Percentiles rank a stretch among this genome's conserved stretches.
Evolutionary conservation across 257 asterid genomes (phyloP).

Genomic region (Capsicum rhomboideum): DNA sequence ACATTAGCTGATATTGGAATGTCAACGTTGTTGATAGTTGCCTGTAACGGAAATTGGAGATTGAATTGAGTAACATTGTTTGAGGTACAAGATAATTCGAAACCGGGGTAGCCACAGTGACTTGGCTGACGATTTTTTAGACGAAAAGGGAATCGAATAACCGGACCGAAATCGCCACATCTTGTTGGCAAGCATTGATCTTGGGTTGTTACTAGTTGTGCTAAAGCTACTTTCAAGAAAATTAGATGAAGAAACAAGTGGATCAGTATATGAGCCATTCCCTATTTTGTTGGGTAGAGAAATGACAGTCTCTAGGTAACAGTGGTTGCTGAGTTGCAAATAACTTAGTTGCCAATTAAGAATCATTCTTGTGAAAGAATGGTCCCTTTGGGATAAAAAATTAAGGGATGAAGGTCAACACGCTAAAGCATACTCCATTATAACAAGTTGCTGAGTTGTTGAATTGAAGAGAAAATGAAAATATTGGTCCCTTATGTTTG

Average conservation of each 20-base stretch:
- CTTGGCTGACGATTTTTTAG: slow-evolving; percentile 6
- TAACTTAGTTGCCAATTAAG: background rate
- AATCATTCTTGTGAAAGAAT: background rate
- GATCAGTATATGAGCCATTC: background rate
- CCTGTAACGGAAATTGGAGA: slow-evolving; percentile 15
- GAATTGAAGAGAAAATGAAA: background rate
- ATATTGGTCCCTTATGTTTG: background rate
- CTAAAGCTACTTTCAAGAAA: background rate
- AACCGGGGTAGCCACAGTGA: slow-evolving; percentile 22
- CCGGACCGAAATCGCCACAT: slow-evolving; percentile 42
- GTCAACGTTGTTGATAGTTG: slow-evolving; percentile 4
- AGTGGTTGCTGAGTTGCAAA: background rate
- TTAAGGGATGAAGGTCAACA: background rate
- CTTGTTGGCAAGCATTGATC: slow-evolving; percentile 49
- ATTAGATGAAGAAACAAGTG: background rate
- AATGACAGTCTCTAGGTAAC: background rate
- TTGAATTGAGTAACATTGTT: slow-evolving; percentile 2
- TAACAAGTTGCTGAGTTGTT: background rate
- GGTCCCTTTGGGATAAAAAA: background rate
- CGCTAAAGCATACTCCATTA: background rate
- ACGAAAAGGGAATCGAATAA: slow-evolving; percentile 58
- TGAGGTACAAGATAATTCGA: slow-evolving; percentile 17
- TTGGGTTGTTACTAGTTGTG: slow-evolving; percentile 27
- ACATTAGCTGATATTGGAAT: slow-evolving; percentile 12
- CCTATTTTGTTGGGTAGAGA: background rate